Base-by-base conservation (phyloP, 257 asterid species). In the Capsicum rhomboideum region DNA sequence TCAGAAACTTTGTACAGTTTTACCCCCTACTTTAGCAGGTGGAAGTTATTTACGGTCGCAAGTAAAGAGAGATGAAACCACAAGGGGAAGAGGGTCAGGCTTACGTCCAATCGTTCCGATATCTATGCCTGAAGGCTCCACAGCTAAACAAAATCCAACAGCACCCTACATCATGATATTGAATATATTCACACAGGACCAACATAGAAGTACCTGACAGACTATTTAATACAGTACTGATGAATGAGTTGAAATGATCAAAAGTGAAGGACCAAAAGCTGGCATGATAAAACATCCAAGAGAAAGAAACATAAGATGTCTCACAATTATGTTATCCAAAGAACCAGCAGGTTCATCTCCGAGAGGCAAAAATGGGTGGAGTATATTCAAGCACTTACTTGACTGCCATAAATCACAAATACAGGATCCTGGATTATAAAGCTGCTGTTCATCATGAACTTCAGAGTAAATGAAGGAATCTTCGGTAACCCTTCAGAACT, bases 81-180 rank as follows among this genome's bases (percentile, higher is more conserved):
- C 26, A 80, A 77, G 59, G 78, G 69, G 54, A 31, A 78, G 63
- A 74, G 59, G 56, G 42, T 78, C 68, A 66, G 52, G 83, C 97
- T 94, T 92, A 95, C 98, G 98, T 91, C 98, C 98, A 84, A 93
- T 87, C 79, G 94, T 93, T 80, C 98, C 98, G 29, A 92, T 85
- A 83, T 85, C 88, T 53, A 79, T 90, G 46, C 89, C 91, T 34
- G 90, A 67, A 37, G 92, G 89, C 87, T 95, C 95, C 82, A 95
- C 53, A 20, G 98, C 98, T 83, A 95, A 90, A 91, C 98, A 95
- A 88, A 92, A 92, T 84, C 98, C 98, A 91, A 87, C 88, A 49
- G 95, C 92, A 84, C 96, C 98, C 98, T 95, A 93, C 81, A 92
- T 74, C 82, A 86, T 23, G 86, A 82, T 82, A 80, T 82, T 37